Conservation (phyloP, 176 grass and related monocot species). For the Rhynchospora pubera region DNA sequence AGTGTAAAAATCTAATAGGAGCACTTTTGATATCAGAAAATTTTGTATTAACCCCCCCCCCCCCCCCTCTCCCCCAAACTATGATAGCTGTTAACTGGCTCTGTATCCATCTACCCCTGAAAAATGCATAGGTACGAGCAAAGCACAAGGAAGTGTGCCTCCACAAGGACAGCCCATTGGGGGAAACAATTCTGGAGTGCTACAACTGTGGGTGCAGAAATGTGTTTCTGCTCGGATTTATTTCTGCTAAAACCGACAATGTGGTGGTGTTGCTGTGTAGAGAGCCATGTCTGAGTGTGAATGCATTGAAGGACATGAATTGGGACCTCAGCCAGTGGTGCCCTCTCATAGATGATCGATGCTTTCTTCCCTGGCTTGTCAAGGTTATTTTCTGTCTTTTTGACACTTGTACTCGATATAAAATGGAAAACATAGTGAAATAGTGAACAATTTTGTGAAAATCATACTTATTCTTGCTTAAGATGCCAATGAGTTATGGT, state of each 20-base stretch:
- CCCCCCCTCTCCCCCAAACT: not conserved
- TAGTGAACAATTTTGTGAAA: not conserved
- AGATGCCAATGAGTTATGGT: not conserved
- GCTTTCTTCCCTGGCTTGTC: constrained; percentile 96
- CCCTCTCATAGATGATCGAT: constrained; percentile 97
- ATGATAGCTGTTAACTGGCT: not conserved
- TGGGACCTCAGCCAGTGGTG: constrained; percentile 99
- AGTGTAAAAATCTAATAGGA: not conserved
- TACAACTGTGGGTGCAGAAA: constrained; percentile 98
- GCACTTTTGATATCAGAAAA: not conserved
- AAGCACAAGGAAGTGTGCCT: constrained; percentile 98
- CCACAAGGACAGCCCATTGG: constrained; percentile 94
- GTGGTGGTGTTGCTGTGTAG: constrained; percentile 94
- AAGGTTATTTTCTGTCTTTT: constrained; percentile 44
- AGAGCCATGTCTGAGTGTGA: constrained; percentile 98
- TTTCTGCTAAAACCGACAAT: constrained; percentile 94
- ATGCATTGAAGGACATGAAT: constrained; percentile 98
- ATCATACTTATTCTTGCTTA: not conserved
- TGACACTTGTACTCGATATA: not conserved
- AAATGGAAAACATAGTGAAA: not conserved
- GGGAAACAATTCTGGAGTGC: constrained; percentile 98
- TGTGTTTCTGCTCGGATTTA: constrained; percentile 98
- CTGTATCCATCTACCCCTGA: not conserved
- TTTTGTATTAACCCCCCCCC: not conserved
- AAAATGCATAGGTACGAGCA: constrained; percentile 66